Base-by-base conservation (phyloP, 257 asterid species). In the Primulina huaijiensis region DNA sequence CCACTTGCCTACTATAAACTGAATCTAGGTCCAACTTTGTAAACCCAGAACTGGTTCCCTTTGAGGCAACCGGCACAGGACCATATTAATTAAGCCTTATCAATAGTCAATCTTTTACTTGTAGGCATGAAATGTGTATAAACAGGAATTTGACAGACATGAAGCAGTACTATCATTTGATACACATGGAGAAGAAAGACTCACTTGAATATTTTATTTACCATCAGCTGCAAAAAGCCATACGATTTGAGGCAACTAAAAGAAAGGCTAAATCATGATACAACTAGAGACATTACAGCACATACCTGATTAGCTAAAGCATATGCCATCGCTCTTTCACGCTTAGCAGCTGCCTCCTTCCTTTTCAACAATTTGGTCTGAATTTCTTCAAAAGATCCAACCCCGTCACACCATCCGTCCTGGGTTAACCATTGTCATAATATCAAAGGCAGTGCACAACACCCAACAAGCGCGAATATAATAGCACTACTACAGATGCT, bases 301-400 rank as follows among this genome's bases (percentile, higher is more conserved):
- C 31, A 71, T 72, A 89, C 98, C 92, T 93, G 97, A 75, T 89
- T 82, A 72, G 98, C 96, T 77, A 89, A 79, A 86, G 98, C 97
- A 81, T 93, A 93, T 4, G 98, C 94, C 88, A 77, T 87, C 57
- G 98, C 92, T 63, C 96, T 93, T 75, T 93, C 97, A 38, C 95
- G 96, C 82, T 87, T 89, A 65, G 94, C 95, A 4, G 98, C 98
- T 62, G 98, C 98, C 81, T 89, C 98, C 79, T 93, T 88, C 78
- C 98, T 84, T 81, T 89, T 88, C 74, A 82, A 69, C 86, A 90
- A 75, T 82, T 85, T 93, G 78, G 86, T 85, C 76, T 87, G 92
- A 77, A 93, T 80, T 74, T 93, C 88, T 70, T 84, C 85, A 74
- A 84, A 88, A 76, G 98, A 90, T 19, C 96, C 96, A 73, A 77